These are phyloP conservation scores for Phaeoacremonium minimum DNA, from an alignment of 2,329 filamentous ascomycete species.

Conservation along the genomic window DNA sequence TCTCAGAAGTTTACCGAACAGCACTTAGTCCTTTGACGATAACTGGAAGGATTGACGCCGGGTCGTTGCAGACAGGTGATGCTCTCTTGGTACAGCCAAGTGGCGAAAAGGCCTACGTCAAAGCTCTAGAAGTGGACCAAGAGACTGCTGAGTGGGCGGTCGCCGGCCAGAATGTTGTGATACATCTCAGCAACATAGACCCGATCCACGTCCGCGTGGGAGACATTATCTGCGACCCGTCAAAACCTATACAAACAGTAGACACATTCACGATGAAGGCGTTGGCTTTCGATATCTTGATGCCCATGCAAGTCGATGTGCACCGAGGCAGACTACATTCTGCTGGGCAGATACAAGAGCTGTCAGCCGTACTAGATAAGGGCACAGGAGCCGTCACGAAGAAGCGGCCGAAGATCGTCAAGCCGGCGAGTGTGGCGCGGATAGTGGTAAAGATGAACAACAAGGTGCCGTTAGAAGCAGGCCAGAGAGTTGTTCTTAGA, in stretches of 20 bases:
- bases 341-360: slow-evolving; percentile 66
- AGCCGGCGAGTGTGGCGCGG: slow-evolving; percentile 72
- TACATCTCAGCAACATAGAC: slow-evolving; percentile 86
- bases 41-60: slow-evolving; percentile 80
- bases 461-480: slow-evolving; percentile 75
- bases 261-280: slow-evolving; percentile 78
- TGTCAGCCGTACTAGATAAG: slow-evolving; percentile 76
- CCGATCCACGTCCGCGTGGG: slow-evolving; percentile 76
- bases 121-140: slow-evolving; percentile 73
- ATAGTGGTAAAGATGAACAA: slow-evolving; percentile 70
- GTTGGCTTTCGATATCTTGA: slow-evolving; percentile 82
- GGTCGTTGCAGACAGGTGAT: slow-evolving; percentile 81
- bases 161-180: slow-evolving; percentile 79
- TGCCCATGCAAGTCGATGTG: slow-evolving; percentile 85
- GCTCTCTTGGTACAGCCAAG: slow-evolving; percentile 74
- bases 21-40: slow-evolving; percentile 79
- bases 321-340: slow-evolving; percentile 81
- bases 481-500: slow-evolving; percentile 75
- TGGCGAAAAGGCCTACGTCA: slow-evolving; percentile 75
- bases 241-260: slow-evolving; percentile 63
- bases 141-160: slow-evolving; percentile 81
- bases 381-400: slow-evolving; percentile 68
- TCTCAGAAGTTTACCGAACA: slow-evolving; percentile 82
- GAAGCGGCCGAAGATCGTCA: slow-evolving; percentile 81
- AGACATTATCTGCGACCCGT: slow-evolving; percentile 76